Evolutionary conservation across 2,329 filamentous ascomycete species (phyloP), one percentile per base, ranked within the genome.

Genomic region (Ophiosphaerella korrae): DNA sequence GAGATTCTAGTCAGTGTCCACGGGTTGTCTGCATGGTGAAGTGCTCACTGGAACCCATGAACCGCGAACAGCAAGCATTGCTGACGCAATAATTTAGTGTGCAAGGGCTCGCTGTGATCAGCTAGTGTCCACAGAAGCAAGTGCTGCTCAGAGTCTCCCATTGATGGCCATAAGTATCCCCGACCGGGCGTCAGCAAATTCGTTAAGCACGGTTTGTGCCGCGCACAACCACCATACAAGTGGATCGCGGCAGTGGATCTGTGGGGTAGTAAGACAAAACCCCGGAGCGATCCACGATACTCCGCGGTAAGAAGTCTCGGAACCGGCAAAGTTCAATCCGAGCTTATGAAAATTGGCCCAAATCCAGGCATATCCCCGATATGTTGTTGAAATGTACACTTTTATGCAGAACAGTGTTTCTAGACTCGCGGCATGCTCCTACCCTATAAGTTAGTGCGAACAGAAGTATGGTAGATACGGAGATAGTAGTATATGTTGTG

Each of bases 181-280:
- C 6, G 26, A n/a, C 12, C 26, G 7, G 23, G 33, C 13, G 13
- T 35, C 33, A 31, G 23, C 21, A 13, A 13, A 41, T 24, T 29
- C 24, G 21, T 31, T 8, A 24, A 29, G 38, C 38, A 23, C 38
- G 38, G 38, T 41, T 23, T 18, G 6, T 41, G 38, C 43, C 43
- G 43, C 43, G 26, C 29, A 46, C n/a, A 32, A 29, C 26, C 35
- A 26, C 23, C 26, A n/a, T 29, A 12, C 11, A 24, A 35, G 35
- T 34, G 26, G 29, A 32, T 46, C 37, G 43, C 43, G 43, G 35
- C 35, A 24, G 26, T n/a, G 36, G 31, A 40, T 40, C 43, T 46
- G 43, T 46, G 43, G 43, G 42, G 43, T 40, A 46, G 16, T 39
- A 9, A 33, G 29, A 34, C 41, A 13, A 21, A 16, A 39, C 26